phyloP scores from a whole-genome alignment of 2,329 filamentous ascomycete genomes.

The Metarhizium robertsii region DNA sequence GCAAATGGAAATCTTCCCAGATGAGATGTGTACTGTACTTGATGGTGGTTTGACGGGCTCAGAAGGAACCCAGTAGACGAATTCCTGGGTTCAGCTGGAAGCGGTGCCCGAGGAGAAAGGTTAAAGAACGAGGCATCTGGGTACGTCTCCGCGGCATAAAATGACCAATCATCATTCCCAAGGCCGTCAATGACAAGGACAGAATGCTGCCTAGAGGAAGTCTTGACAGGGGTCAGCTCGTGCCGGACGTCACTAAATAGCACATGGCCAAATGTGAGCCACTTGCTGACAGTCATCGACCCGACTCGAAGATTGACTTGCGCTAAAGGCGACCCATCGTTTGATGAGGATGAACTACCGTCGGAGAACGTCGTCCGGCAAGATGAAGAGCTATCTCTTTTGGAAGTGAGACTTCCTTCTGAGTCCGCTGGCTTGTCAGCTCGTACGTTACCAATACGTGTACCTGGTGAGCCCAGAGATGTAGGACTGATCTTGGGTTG shows the following conservation, averaged over 20 bases:
- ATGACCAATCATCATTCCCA: conserved; percentile 79
- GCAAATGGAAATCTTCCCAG: conserved; percentile 64
- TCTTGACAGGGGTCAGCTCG: conserved; percentile 43
- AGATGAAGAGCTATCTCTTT: conserved; percentile 25
- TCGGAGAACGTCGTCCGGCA: conserved; percentile 30
- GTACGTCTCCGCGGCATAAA: conserved; percentile 73
- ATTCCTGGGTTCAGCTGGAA: conserved; percentile 34
- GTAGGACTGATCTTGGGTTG: conserved; percentile 30
- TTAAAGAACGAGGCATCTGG: conserved; percentile 69
- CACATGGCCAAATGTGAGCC: conserved; percentile 77
- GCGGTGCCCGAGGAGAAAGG: conserved; percentile 49
- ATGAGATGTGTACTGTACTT: conserved; percentile 58
- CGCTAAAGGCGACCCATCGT: conserved; percentile 53
- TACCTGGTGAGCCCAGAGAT: conserved; percentile 11
- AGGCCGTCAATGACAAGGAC: conserved; percentile 75
- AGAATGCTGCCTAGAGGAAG: conserved; percentile 38
- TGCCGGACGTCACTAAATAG: conserved; percentile 73
- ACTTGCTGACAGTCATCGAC: conserved; percentile 79
- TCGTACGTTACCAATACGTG: background rate
- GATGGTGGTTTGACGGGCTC: conserved; percentile 62
- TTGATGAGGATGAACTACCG: conserved; percentile 36
- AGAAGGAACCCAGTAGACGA: conserved; percentile 39
- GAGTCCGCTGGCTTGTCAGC: background rate
- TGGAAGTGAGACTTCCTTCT: conserved; percentile 1
- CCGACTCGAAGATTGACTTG: conserved; percentile 71